Base-by-base conservation (phyloP, 2,329 filamentous ascomycete species). In the Madurella mycetomatis region DNA sequence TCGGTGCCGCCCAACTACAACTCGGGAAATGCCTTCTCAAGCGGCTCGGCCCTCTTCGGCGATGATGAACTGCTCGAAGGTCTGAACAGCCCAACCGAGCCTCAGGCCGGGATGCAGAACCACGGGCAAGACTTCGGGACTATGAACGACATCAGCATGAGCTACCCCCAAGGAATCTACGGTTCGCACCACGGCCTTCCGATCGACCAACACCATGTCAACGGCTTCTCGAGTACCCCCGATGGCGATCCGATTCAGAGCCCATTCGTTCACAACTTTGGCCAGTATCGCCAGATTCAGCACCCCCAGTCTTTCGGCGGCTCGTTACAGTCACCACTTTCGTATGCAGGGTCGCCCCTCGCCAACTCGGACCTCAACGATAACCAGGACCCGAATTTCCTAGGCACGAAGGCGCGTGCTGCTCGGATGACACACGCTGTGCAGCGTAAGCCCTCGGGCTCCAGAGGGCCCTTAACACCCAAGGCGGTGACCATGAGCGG, bases 221-320 rank as follows among this genome's bases (percentile, higher is more conserved):
- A 88, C 66, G 84, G 90, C 58, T 97, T 88, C 71, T 96, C 92
- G 17, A 90, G 89, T 69, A 96, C 92, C 1, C 92, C 92, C 3
- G 92, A 97, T 57, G 90, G 90, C 49, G 87, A 90, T 50, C 91
- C 92, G 5, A 92, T 96, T 57, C 89, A 95, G 66, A 96, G 91
- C 65, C 92, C 92, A 0, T 96, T 91, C 66, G 81, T 88, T 41
- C 83, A 87, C 63, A 85, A 81, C 66, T 94, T 92, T 75, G 79
- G 79, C 37, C 88, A 91, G 60, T 95, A 90, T 69, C 83, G 87
- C 43, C 81, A 82, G 55, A 85, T 87, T 64, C 81, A 84, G 66
- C 78, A 80, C 66, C 76, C 77, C 15, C 77, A 81, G 51, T 74
- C 78, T 15, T 81, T 84, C 56, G 76, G 76, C 55, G 77, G 72